Conservation (phyloP, 306 rosid species). For the Begonia fuchsioides region DNA sequence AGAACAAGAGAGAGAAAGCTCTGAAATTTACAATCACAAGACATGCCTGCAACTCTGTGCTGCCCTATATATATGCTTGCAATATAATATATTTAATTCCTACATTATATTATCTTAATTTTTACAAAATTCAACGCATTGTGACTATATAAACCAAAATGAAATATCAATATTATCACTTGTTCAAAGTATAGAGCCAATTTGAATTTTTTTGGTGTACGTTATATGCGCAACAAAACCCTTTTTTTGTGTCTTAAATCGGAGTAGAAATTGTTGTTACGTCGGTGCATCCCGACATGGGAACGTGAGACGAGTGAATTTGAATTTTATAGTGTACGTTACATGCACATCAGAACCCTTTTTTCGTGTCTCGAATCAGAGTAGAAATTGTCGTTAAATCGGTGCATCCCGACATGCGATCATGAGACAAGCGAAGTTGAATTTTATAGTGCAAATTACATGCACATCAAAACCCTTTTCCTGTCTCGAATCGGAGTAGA, state of each 20-base stretch:
- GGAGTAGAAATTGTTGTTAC: not conserved
- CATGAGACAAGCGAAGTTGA: not conserved
- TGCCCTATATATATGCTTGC: not conserved
- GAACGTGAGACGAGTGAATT: not conserved
- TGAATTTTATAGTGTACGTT: too few species aligned
- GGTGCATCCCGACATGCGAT: not conserved
- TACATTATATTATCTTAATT: too few species aligned
- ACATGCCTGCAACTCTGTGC: not conserved
- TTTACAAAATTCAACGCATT: too few species aligned
- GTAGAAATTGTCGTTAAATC: not conserved
- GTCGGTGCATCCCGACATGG: not conserved
- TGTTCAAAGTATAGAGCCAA: too few species aligned
- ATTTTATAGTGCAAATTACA: too few species aligned
- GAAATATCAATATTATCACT: too few species aligned
- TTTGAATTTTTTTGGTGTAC: too few species aligned
- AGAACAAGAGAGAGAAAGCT: too few species aligned
- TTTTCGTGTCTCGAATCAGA: not conserved
- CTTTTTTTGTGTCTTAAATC: not conserved
- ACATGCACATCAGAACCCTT: not conserved
- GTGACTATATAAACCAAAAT: too few species aligned
- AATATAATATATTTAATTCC: too few species aligned
- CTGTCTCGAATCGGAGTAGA: not conserved
- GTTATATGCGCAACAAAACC: not conserved
- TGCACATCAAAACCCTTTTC: not conserved
- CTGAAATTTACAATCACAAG: not conserved